Conservation (phyloP, 768 basidiomycete genomes). For the Macrolepiota dolichaula region DNA sequence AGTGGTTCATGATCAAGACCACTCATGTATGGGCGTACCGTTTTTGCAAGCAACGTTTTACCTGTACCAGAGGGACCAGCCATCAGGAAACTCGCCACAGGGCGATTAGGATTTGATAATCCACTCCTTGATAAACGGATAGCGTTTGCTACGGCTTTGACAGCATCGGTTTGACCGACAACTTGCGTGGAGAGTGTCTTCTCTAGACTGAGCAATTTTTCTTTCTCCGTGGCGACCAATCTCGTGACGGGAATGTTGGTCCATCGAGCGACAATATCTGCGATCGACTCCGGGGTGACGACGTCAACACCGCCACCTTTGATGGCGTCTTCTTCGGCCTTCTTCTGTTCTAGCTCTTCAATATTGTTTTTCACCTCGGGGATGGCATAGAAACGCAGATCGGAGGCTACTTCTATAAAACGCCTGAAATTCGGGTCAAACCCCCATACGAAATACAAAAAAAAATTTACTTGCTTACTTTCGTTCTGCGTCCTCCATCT, state of each 20-base stretch:
- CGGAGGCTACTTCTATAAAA: conserved; percentile 77
- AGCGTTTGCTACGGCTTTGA: conserved; percentile 91
- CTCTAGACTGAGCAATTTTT: conserved; percentile 87
- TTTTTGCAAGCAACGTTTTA: conserved; percentile 88
- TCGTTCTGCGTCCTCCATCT: conserved; percentile 91
- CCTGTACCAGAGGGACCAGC: conserved; percentile 90
- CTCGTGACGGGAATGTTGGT: conserved; percentile 89
- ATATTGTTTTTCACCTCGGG: conserved; percentile 80
- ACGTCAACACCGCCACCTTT: conserved; percentile 54
- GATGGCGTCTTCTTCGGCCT: conserved; percentile 65
- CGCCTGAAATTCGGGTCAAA: conserved; percentile 37
- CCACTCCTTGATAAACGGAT: conserved; percentile 91
- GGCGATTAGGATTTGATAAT: conserved; percentile 82
- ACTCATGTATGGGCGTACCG: conserved; percentile 45
- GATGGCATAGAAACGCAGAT: conserved; percentile 88
- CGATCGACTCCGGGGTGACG: conserved; percentile 88
- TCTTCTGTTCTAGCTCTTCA: conserved; percentile 69
- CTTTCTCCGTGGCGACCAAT: conserved; percentile 84
- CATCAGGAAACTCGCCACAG: conserved; percentile 92
- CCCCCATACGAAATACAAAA: neutral
- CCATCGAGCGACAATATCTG: conserved; percentile 92
- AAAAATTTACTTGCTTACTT: conserved; percentile 45
- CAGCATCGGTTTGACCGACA: conserved; percentile 88
- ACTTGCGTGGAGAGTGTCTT: conserved; percentile 73
- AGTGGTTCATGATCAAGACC: neutral